phyloP scores from a whole-genome alignment of 805 yeast genomes.

The Pichia ethanolica region DNA sequence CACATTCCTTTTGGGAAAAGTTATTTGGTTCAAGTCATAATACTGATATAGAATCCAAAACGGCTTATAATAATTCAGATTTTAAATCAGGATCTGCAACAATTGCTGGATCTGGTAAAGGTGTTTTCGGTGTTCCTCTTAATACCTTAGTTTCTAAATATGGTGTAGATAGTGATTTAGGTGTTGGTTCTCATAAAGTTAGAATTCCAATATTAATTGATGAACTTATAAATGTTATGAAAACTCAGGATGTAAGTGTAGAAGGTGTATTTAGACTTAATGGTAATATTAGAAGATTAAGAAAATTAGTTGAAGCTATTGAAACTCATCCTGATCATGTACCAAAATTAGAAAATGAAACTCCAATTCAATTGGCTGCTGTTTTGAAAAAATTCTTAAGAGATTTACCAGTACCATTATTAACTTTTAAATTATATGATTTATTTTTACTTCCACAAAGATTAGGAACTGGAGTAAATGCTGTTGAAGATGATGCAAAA shows the following conservation, averaged over 20 bases:
- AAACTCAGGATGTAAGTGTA: conserved; percentile 87
- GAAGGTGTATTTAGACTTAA: conserved; percentile 96
- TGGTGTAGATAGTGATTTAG: conserved; percentile 80
- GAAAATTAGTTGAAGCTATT: conserved; percentile 64
- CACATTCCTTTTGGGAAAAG: conserved; percentile 47
- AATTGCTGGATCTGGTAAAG: conserved; percentile 16
- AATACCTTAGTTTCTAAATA: conserved; percentile 55
- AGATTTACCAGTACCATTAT: conserved; percentile 85
- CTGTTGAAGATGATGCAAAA: conserved; percentile 6
- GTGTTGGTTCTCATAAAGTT: conserved; percentile 74
- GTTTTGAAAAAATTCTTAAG: conserved; percentile 83
- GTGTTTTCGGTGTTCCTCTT: conserved; percentile 76
- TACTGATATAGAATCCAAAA: neutral
- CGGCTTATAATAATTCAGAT: conserved; percentile 7
- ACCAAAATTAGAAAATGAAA: conserved; percentile 58
- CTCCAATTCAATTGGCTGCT: conserved; percentile 90
- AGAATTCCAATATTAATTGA: conserved; percentile 82
- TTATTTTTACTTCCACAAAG: conserved; percentile 71
- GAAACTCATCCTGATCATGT: conserved; percentile 61
- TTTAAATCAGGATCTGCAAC: conserved; percentile 16
- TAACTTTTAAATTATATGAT: conserved; percentile 68
- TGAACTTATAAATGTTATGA: conserved; percentile 74
- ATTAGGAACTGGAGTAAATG: conserved; percentile 26
- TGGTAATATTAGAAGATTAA: conserved; percentile 82
- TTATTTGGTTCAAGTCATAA: conserved; percentile 24